Evolutionary conservation across 371 early-diverging fungal genomes (phyloP).

Genomic region (Zychaea mexicana): DNA sequence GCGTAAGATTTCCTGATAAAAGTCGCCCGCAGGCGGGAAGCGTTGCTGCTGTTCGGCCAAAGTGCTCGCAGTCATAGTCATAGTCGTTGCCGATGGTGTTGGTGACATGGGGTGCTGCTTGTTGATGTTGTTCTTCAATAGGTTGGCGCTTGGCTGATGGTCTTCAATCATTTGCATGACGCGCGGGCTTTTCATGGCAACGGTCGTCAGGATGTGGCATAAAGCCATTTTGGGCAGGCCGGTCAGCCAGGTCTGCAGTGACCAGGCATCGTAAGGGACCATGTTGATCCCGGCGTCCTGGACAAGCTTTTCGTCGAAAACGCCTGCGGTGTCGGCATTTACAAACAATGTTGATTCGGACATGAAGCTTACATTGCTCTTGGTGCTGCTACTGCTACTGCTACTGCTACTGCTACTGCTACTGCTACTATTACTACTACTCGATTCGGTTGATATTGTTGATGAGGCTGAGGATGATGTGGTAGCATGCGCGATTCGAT

Average conservation of each 20-base stretch:
- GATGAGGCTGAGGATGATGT: not conserved
- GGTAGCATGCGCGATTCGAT: constrained; percentile 15
- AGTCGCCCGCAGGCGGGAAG: constrained; percentile 6
- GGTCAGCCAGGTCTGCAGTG: constrained; percentile 25
- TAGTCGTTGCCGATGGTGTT: no score
- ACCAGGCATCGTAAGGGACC: constrained; percentile 20
- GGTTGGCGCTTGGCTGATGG: not conserved
- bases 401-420: not conserved
- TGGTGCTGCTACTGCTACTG: not conserved
- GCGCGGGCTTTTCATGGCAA: constrained; percentile 20
- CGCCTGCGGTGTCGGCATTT: constrained; percentile 5
- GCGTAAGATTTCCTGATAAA: constrained; percentile 13
- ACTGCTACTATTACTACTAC: no score
- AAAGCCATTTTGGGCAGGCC: constrained; percentile 32
- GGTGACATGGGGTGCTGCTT: not conserved
- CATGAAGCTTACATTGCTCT: constrained; percentile 13
- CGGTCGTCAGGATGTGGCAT: constrained; percentile 31
- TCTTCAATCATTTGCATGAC: constrained; percentile 22
- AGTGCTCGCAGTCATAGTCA: no score
- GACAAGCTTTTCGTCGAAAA: constrained; percentile 10
- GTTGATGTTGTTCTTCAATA: not conserved
- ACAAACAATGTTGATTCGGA: constrained; percentile 29
- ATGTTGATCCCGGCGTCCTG: constrained; percentile 8
- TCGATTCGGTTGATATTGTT: not conserved
- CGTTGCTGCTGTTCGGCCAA: not conserved